Percentiles rank a stretch among this genome's conserved stretches.
Evolutionary conservation across 495 filamentous ascomycete genomes (phyloP).

Genomic region (Penicillium coffeae): DNA sequence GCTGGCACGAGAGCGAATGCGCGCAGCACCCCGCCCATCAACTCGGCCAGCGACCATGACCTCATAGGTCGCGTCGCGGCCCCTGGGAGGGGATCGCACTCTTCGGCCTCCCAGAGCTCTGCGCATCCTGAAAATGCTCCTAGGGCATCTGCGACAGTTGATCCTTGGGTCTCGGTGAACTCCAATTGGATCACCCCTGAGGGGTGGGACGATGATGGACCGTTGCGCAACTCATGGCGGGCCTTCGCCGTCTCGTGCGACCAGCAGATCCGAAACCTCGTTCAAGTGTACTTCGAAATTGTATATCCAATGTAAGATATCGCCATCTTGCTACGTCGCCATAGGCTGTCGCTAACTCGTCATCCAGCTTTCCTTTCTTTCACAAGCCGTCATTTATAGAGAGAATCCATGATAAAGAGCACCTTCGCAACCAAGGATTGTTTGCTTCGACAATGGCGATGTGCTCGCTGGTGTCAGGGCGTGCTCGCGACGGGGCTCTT

Average conservation of each 20-base stretch:
- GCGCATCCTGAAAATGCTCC: constrained; percentile 11
- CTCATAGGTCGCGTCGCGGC: background rate
- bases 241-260: constrained; percentile 29
- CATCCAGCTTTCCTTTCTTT: constrained; percentile 45
- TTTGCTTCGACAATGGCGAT: constrained; percentile 49
- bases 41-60: constrained; percentile 1
- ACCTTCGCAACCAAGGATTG: constrained; percentile 37
- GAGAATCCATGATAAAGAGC: constrained; percentile 32
- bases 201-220: constrained; percentile 23
- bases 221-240: constrained; percentile 29
- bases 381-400: constrained; percentile 39
- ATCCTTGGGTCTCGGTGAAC: constrained; percentile 24
- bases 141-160: constrained; percentile 14
- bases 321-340: too few relatives aligned
- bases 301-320: constrained; percentile 32
- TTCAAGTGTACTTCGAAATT: constrained; percentile 44
- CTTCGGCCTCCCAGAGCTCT: constrained; percentile 21
- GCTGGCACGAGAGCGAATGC: constrained; percentile 15
- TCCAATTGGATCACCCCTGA: constrained; percentile 17
- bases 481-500: constrained; percentile 45
- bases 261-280: constrained; percentile 27
- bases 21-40: constrained; percentile 9
- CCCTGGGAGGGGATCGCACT: constrained; percentile 12
- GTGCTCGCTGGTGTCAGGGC: constrained; percentile 43
- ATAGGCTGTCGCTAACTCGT: too few relatives aligned